These are phyloP conservation scores for Eucalyptus fibrosa DNA, from an alignment of 345 rosid species.

Conservation along the genomic window DNA sequence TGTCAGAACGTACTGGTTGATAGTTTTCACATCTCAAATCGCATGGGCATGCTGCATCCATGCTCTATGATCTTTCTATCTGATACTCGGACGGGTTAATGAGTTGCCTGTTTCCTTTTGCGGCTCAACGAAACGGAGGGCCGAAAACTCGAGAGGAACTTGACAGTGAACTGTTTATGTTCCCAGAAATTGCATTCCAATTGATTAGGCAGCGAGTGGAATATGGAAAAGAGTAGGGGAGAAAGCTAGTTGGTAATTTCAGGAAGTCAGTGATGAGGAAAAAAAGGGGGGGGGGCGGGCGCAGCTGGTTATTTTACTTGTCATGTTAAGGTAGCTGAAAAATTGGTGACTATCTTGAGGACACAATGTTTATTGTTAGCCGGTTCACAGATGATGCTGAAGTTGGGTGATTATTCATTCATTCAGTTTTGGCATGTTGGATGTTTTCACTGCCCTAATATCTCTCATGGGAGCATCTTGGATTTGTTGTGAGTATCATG, in stretches of 20 bases:
- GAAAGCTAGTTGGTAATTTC: background rate
- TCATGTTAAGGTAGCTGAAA: background rate
- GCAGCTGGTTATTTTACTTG: background rate
- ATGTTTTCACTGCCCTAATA: background rate
- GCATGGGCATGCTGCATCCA: background rate
- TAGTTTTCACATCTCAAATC: background rate
- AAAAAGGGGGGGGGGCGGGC: accelerated
- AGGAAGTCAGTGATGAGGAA: background rate
- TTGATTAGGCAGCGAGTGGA: background rate
- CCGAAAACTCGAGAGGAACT: background rate
- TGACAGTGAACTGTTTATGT: background rate
- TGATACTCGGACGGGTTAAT: background rate
- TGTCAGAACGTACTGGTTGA: background rate
- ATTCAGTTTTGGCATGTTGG: background rate
- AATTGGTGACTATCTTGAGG: background rate
- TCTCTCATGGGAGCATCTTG: background rate
- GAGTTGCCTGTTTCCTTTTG: background rate
- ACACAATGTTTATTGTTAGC: background rate
- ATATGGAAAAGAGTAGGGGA: background rate
- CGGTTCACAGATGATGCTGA: background rate
- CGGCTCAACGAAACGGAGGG: background rate
- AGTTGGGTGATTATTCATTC: background rate
- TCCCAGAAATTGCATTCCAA: background rate
- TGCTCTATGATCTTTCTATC: background rate
- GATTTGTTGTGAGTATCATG: background rate